Conservation (phyloP, 169 alveolate genomes). For the Cardiosporidium cionae region DNA sequence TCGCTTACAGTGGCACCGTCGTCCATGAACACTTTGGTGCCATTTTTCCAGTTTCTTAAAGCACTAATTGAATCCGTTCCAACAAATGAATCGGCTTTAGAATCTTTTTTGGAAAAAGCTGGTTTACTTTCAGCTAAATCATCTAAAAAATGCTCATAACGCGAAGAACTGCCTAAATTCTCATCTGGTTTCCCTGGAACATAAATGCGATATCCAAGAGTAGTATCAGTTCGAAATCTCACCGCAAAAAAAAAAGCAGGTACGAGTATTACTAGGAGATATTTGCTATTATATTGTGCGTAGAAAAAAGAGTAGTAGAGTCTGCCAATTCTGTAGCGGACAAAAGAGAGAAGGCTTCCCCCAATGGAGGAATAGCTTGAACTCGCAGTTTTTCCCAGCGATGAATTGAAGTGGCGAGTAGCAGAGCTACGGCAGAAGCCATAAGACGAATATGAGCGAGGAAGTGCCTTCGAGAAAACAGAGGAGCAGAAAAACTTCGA, state of each 20-base stretch:
- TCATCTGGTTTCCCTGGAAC: neutral
- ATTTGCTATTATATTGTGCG: constrained; percentile 68
- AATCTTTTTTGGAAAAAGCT: no score
- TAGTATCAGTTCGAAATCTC: constrained; percentile 68
- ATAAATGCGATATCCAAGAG: constrained; percentile 50
- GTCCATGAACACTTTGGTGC: constrained; percentile 52
- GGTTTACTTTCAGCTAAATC: neutral
- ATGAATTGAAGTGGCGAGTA: no score
- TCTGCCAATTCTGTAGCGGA: constrained; percentile 56
- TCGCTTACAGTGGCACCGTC: constrained; percentile 62
- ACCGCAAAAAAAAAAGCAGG: constrained; percentile 65
- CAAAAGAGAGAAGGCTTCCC: no score
- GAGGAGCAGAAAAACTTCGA: no score
- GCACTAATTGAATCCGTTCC: no score
- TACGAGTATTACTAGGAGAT: constrained; percentile 56
- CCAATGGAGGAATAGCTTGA: no score
- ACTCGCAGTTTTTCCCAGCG: no score
- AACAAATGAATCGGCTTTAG: neutral
- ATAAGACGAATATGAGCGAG: no score
- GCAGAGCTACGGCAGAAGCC: no score
- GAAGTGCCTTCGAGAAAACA: no score
- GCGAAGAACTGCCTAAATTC: neutral
- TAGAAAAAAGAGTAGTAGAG: constrained; percentile 65
- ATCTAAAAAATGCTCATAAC: neutral
- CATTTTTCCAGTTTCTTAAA: constrained; percentile 62